Evolutionary conservation across 495 filamentous ascomycete genomes (phyloP), one percentile per base, ranked within the genome.

Genomic region (Penicillium riverlandense): DNA sequence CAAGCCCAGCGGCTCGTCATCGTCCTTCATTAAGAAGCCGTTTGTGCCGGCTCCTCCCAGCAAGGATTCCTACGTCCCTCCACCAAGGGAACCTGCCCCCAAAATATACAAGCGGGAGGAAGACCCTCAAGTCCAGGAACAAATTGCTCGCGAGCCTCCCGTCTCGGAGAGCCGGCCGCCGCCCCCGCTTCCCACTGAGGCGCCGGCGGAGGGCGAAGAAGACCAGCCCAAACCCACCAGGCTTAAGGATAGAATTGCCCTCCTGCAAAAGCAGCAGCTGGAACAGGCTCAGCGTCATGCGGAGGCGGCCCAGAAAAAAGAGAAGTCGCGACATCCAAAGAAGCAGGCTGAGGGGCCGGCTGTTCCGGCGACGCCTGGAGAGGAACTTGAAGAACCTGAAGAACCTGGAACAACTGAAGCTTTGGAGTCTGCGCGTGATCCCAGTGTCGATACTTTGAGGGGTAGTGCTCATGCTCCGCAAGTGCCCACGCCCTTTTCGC

Each of bases 1-100:
- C 63, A 95, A 96, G 54, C 88, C 89, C 10, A 72, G 78, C 48
- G 77, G 78, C 41, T 58, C 72, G 36, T 70, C 78, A 22, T 72
- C 77, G 36, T 75, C 77, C 45, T 97, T 97, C 52, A 80, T 97
- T 61, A 96, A 94, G 74, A 97, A 97, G 64, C 89, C 92, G n/a
- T 98, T 96, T 54, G 92, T 98, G 45, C 85, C 92, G 1, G 89
- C 94, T 29, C 92, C 92, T 41, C 92, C 92, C 7, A 95, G 88
- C 62, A 86, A 90, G 50, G 84, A 96, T 73, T 84, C 94, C 2
- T 98, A 88, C 54, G 78, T 97, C 1, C 85, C 92, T 31, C 81
- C 83, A 6, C 79, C 82, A 34, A 71, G 75, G 14, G 79, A 82
- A 30, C 74, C 79, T 22, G 79, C 81, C 12, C 77, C 82, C 28